phyloP scores from a whole-genome alignment of 352 stramenopile species.

The Globisporangium perplexum region DNA sequence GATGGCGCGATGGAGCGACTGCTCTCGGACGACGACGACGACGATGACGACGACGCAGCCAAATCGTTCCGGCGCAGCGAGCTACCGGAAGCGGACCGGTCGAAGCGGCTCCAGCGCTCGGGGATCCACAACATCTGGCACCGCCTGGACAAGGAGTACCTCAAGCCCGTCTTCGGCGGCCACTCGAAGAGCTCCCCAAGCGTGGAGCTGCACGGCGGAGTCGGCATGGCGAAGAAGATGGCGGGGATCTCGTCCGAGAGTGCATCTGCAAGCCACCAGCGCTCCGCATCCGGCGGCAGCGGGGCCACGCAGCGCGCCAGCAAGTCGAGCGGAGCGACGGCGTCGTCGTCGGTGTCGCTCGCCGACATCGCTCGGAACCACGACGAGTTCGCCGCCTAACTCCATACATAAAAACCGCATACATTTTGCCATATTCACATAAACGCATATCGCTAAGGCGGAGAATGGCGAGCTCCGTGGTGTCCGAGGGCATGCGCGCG shows the following conservation, averaged over 20 bases:
- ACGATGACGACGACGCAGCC: slow-evolving; percentile 20
- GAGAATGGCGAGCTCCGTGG: slow-evolving; percentile 13
- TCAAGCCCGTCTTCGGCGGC: slow-evolving; percentile 69
- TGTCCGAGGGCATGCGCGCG: slow-evolving; percentile 67
- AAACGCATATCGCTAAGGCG: too few relatives aligned
- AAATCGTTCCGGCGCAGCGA: slow-evolving; percentile 23
- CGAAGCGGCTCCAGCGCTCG: slow-evolving; percentile 23
- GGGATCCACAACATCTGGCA: slow-evolving; percentile 66
- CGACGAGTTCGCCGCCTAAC: too few relatives aligned
- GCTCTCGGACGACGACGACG: slow-evolving; percentile 42
- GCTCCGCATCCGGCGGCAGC: not conserved
- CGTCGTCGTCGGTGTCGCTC: slow-evolving; percentile 34
- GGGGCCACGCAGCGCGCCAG: slow-evolving; percentile 8
- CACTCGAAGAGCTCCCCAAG: slow-evolving; percentile 2
- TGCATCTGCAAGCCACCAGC: not conserved
- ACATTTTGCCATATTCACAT: too few relatives aligned
- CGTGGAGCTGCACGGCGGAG: slow-evolving; percentile 6
- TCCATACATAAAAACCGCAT: too few relatives aligned
- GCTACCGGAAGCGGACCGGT: slow-evolving; percentile 22
- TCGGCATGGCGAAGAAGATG: slow-evolving; percentile 4
- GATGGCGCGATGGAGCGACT: slow-evolving; percentile 46
- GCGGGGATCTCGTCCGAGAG: slow-evolving; percentile 1
- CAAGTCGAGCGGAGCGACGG: not conserved
- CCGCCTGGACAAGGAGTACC: slow-evolving; percentile 57
- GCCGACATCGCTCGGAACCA: slow-evolving; percentile 51